Percentiles rank a stretch among this genome's conserved stretches.
phyloP scores from a whole-genome alignment of 2,329 filamentous ascomycete genomes.

The Fusarium papillatum region DNA sequence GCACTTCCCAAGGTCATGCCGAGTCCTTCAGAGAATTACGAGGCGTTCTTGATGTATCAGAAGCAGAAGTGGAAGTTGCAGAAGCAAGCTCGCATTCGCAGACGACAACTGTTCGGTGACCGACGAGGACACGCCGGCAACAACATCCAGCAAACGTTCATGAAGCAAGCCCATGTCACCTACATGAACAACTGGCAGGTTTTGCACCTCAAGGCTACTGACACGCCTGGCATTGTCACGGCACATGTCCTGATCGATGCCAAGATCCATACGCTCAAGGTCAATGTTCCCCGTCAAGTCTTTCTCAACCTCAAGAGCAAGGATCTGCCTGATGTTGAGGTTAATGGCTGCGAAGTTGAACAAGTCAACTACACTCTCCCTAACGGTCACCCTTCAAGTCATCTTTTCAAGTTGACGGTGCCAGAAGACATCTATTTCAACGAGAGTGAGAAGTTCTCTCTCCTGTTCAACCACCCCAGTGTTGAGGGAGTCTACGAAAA shows the following conservation, averaged over 20 bases:
- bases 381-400: slow-evolving; percentile 93
- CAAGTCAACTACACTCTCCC: slow-evolving; percentile 95
- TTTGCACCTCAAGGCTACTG: slow-evolving; percentile 86
- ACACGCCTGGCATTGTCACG: slow-evolving; percentile 86
- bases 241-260: slow-evolving; percentile 94
- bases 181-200: slow-evolving; percentile 97
- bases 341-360: slow-evolving; percentile 89
- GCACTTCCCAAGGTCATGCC: slow-evolving; percentile 88
- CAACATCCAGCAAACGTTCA: slow-evolving; percentile 80
- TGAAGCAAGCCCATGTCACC: slow-evolving; percentile 90
- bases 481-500: slow-evolving; percentile 98
- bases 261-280: slow-evolving; percentile 89
- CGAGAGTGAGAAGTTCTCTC: slow-evolving; percentile 85
- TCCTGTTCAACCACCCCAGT: slow-evolving; percentile 91
- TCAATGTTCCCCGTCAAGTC: slow-evolving; percentile 90
- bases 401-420: slow-evolving; percentile 95
- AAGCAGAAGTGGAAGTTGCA: slow-evolving; percentile 99
- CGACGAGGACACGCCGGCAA: slow-evolving; percentile 66
- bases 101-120: slow-evolving; percentile 94
- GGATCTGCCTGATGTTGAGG: slow-evolving; percentile 89
- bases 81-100: slow-evolving; percentile 86
- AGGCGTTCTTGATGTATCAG: slow-evolving; percentile 90
- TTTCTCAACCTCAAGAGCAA: slow-evolving; percentile 93
- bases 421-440: slow-evolving; percentile 89
- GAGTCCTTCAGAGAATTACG: slow-evolving; percentile 86